Percentiles rank a stretch among this genome's conserved stretches.
These are phyloP conservation scores for Funneliformis mosseae DNA, from an alignment of 192 early-diverging fungal genomes.

Conservation along the genomic window DNA sequence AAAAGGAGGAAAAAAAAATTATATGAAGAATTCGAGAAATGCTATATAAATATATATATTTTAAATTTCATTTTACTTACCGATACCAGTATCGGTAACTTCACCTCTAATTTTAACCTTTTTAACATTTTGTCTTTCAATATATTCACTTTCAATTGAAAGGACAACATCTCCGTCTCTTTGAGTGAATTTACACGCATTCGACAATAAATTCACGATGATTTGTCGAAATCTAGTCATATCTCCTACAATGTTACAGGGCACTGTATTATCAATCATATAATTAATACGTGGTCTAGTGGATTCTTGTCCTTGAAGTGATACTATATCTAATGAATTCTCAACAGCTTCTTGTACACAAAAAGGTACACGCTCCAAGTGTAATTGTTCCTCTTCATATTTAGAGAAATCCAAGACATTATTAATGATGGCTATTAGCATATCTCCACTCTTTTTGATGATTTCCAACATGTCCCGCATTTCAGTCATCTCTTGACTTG, in stretches of 20 bases:
- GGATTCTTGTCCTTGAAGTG: slow-evolving; percentile 39
- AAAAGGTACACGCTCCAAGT: slow-evolving; percentile 64
- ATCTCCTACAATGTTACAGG: slow-evolving; percentile 52
- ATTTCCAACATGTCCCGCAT: slow-evolving; percentile 35
- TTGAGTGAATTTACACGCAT: slow-evolving; percentile 59
- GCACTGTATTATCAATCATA: slow-evolving; percentile 30
- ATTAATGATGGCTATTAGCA: slow-evolving; percentile 63
- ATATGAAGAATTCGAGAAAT: neutral
- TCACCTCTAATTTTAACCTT: slow-evolving; percentile 19
- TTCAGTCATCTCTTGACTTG: slow-evolving; percentile 12
- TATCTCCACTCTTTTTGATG: slow-evolving; percentile 47
- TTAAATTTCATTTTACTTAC: slow-evolving; percentile 27
- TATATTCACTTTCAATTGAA: slow-evolving; percentile 1
- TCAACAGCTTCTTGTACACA: slow-evolving; percentile 52
- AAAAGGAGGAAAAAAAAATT: neutral
- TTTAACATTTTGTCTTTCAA: neutral
- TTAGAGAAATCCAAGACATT: slow-evolving; percentile 80
- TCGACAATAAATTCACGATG: slow-evolving; percentile 55
- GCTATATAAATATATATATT: no score
- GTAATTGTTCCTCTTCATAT: slow-evolving; percentile 79
- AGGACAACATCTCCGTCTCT: slow-evolving; percentile 37
- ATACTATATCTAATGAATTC: slow-evolving; percentile 42
- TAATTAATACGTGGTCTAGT: slow-evolving; percentile 30
- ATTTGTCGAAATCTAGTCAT: slow-evolving; percentile 56
- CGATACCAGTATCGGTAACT: slow-evolving; percentile 49